Base-by-base conservation (phyloP, 805 yeast species). In the Wickerhamomyces bisporus region DNA sequence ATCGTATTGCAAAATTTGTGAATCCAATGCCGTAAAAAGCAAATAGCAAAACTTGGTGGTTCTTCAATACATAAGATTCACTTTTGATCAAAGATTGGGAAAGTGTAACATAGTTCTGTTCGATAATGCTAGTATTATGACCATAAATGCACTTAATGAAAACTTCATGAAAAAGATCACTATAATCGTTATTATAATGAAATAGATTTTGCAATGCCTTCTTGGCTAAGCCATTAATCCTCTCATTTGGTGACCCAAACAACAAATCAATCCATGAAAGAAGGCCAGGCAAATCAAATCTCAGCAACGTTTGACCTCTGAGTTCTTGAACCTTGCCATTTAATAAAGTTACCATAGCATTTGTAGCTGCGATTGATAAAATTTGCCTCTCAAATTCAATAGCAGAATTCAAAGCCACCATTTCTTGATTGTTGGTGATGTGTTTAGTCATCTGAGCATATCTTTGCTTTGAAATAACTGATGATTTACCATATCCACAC, bases 401-500 rank as follows among this genome's bases (percentile, higher is more conserved):
- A 3, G 89, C 75, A 1, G 95, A 87, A 18, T 76, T 73, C 8
- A 86, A 64, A 0, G 86, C 70, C 7, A 70, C 58, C 48, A 39
- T 48, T 38, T 56, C 71, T 39, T 64, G 60, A n/a, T 56, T 43
- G 26, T 47, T 61, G 3, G 51, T 54, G 15, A 68, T 37, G 65
- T 61, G 65, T 30, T 65, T 65, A 14, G 77, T 68, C 77, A 81
- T 81, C 1, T 61, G 48, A 5, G 64, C 56, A 46, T 87, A 87
- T 32, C 96, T 67, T 30, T 81, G 83, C 23, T 77, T 78, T 3
- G 87, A 75, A 2, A 79, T 53, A 1, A 67, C 54, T 8, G 76
- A 70, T 18, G 78, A 67, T 36, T 76, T 80, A 3, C 98, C 97
- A 59, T 77, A 78, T 0, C 95, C 95, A 58, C 96, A 88, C 99